Conservation (phyloP, 768 basidiomycete species). For the Suillus tomentosus region DNA sequence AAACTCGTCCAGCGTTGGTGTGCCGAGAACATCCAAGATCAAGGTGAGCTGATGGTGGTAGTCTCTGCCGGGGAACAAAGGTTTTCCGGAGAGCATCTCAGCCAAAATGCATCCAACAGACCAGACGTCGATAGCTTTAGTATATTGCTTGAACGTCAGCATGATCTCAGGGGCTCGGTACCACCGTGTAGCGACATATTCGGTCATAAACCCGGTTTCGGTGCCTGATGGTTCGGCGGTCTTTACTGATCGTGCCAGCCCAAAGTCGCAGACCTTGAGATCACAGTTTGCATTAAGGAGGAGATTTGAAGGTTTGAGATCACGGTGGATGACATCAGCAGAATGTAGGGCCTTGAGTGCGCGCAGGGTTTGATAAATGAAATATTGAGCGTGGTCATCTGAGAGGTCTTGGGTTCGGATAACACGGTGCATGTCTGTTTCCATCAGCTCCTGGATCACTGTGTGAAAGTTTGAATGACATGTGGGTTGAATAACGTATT, state of each 20-base stretch:
- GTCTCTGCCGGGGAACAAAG: constrained; percentile 94
- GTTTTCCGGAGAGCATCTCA: constrained; percentile 97
- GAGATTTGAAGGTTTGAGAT: constrained; percentile 96
- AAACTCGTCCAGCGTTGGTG: constrained; percentile 96
- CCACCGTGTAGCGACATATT: constrained; percentile 98
- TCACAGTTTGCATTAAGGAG: constrained; percentile 98
- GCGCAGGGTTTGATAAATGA: constrained; percentile 91
- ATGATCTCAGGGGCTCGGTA: constrained; percentile 99
- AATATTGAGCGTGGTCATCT: constrained; percentile 94
- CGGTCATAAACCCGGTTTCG: constrained; percentile 90
- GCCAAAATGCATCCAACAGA: constrained; percentile 88
- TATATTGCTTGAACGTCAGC: constrained; percentile 99
- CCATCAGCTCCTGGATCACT: constrained; percentile 94
- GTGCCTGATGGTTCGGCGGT: constrained; percentile 85
- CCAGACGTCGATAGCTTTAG: constrained; percentile 92
- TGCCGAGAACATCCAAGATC: constrained; percentile 96
- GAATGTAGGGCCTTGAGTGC: constrained; percentile 96
- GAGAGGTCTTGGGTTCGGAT: constrained; percentile 94
- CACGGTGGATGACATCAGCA: constrained; percentile 94
- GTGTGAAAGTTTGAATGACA: constrained; percentile 21
- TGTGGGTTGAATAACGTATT: constrained; percentile 4
- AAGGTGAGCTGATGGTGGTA: constrained; percentile 96
- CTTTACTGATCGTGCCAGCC: constrained; percentile 86
- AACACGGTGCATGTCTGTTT: constrained; percentile 96
- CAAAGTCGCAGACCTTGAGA: constrained; percentile 94